These are phyloP conservation scores for Saccharum officinarum DNA, from an alignment of 176 grass and related monocot species.

Conservation along the genomic window DNA sequence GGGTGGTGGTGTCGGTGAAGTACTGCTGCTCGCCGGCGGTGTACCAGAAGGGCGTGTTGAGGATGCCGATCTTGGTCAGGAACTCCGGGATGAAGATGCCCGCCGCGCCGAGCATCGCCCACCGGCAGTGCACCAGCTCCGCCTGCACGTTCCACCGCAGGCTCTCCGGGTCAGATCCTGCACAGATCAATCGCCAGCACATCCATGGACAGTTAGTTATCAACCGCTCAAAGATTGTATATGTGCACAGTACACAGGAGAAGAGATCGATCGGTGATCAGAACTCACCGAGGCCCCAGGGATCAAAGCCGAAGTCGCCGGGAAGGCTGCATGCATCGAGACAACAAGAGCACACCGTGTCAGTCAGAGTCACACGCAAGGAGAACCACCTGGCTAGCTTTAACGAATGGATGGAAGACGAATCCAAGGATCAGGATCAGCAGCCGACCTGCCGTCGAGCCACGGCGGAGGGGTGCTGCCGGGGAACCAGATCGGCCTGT, in stretches of 20 bases:
- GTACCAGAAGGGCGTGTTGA: constrained; percentile 96
- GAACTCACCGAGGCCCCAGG: constrained; percentile 79
- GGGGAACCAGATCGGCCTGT: constrained; percentile 95
- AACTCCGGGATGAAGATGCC: constrained; percentile 97
- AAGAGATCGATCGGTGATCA: not conserved
- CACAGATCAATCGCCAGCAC: not conserved
- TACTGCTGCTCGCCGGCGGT: constrained; percentile 74
- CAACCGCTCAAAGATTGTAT: not conserved
- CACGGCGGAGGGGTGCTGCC: constrained; percentile 95
- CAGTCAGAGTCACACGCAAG: not conserved
- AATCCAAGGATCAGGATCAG: not conserved
- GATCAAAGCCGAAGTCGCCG: constrained; percentile 96
- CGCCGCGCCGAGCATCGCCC: constrained; percentile 93
- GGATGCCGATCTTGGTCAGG: constrained; percentile 84
- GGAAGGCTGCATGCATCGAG: constrained; percentile 69
- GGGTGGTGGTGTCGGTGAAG: constrained; percentile 96
- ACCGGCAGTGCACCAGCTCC: constrained; percentile 95
- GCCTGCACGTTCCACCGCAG: constrained; percentile 83
- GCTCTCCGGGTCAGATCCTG: constrained; percentile 92
- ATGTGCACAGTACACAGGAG: not conserved
- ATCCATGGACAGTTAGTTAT: not conserved
- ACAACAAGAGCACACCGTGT: not conserved
- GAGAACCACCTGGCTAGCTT: not conserved
- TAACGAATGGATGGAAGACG: not conserved
- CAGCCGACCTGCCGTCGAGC: constrained; percentile 84